Base-by-base conservation (phyloP, 768 basidiomycete species). In the Pholiota molesta region DNA sequence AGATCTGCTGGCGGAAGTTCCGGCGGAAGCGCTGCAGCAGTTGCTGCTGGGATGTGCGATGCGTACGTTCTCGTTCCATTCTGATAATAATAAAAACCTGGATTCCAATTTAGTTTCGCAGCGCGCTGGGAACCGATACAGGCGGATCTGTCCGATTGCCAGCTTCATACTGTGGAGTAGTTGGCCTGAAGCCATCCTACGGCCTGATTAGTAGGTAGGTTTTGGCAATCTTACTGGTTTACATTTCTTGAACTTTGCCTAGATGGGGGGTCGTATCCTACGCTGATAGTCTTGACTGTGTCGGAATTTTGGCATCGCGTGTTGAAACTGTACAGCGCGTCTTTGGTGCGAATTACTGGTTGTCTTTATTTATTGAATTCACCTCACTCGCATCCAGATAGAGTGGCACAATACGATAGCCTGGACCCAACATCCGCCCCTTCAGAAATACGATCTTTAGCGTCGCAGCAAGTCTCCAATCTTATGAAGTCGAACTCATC, bases 141-240 rank as follows among this genome's bases (percentile, higher is more conserved):
- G 97, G 97, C 8, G 97, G 97, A 0, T 99, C 97, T 5, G 88
- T 90, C 10, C 85, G 97, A 42, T 78, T 99, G 2, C 97, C 97
- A 0, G 97, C 97, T 0, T 89, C 95, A 2, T 98, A 98, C 69
- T 97, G 94, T 66, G 94, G 95, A 5, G 79, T 97, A 0, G 87
- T 92, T 2, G 97, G 97, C 0, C 75, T 98, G 47, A 99, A 99
- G 70, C 97, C 97, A 0, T 96, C 95, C 0, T 98, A 98, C 68
- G 97, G 97, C 3, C 78, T 98, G 42, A 76, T 98, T 31, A 95
- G 93, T 69, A 83, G 94, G 92, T 93, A 57, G 57, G 78, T 72
- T n/a, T 10, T 55, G 21, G 35, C 33, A 45, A 14, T 8, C 42
- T 44, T 58, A 37, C 45, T 59, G 26, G 55, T n/a, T 29, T 26